These are phyloP conservation scores for Macadamia integrifolia DNA, from an alignment of 164 flowering plant species.

Conservation along the genomic window DNA sequence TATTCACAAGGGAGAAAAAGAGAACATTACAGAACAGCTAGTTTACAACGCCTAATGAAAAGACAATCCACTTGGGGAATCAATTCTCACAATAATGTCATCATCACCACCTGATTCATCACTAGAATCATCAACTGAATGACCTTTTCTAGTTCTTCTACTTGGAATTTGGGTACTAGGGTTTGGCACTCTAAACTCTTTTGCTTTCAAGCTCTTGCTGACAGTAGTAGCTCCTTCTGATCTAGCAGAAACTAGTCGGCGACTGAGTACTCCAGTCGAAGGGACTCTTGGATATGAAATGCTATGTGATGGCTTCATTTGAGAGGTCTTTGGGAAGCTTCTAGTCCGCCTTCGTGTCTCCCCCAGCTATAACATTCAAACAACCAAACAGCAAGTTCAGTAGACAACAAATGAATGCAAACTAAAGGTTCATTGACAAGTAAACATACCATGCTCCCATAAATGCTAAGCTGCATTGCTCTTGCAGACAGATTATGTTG, in stretches of 20 bases:
- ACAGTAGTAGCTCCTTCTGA: slow-evolving; percentile 62
- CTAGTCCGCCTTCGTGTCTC: slow-evolving; percentile 14
- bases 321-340: slow-evolving; percentile 31
- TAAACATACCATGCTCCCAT: slow-evolving; percentile 62
- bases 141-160: slow-evolving; percentile 11
- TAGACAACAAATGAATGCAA: too few species aligned
- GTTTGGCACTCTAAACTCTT: slow-evolving; percentile 12
- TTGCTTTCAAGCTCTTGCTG: slow-evolving; percentile 21
- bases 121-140: slow-evolving; percentile 39
- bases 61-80: slow-evolving; percentile 78
- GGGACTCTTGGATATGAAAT: slow-evolving; percentile 49
- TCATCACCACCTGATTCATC: slow-evolving; percentile 76
- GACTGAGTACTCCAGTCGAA: slow-evolving; percentile 5
- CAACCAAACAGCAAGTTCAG: background rate
- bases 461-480: slow-evolving; percentile 69
- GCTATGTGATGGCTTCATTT: slow-evolving; percentile 34
- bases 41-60: slow-evolving; percentile 30
- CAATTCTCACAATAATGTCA: slow-evolving; percentile 63
- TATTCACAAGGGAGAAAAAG: too few species aligned
- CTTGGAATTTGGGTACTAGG: slow-evolving; percentile 12
- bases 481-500: slow-evolving; percentile 45
- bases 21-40: too few species aligned
- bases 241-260: slow-evolving; percentile 39
- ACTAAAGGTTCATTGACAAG: background rate
- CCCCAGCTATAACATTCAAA: slow-evolving; percentile 17